A percentile compares a stretch with the other conserved stretches of the same genome.
phyloP scores from a whole-genome alignment of 495 filamentous ascomycete genomes.

The Bacidia gigantensis region DNA sequence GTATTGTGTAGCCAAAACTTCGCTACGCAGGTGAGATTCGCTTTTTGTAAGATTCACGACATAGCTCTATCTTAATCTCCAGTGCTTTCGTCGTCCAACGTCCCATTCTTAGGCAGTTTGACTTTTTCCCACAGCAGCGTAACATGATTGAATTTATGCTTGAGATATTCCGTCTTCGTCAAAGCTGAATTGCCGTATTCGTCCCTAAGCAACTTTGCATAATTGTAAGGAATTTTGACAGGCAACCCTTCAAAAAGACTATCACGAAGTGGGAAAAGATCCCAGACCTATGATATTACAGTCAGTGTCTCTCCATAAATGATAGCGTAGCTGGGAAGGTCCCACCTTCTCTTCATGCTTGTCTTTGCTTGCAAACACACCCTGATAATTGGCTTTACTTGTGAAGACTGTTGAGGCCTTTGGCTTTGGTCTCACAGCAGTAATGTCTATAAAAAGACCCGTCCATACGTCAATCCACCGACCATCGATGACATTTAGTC shows the following conservation, averaged over 20 bases:
- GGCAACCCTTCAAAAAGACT: conserved; percentile 64
- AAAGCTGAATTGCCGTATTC: conserved; percentile 63
- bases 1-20: too few species aligned
- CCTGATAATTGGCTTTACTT: conserved; percentile 18
- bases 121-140: conserved; percentile 10
- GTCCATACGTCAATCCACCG: conserved; percentile 48
- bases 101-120: not conserved
- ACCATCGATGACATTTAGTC: conserved; percentile 44
- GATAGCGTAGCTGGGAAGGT: too few species aligned
- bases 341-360: conserved; percentile 37
- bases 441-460: conserved; percentile 52
- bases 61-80: too few species aligned
- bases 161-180: conserved; percentile 46
- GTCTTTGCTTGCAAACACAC: conserved; percentile 43
- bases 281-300: conserved; percentile 32
- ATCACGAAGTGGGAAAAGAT: conserved; percentile 68
- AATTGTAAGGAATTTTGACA: conserved; percentile 64
- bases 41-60: too few species aligned
- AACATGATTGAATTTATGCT: conserved; percentile 20
- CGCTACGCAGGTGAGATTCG: too few species aligned
- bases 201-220: conserved; percentile 53
- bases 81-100: too few species aligned
- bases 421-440: conserved; percentile 31
- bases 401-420: conserved; percentile 17
- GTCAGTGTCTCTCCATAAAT: conserved; percentile 10